phyloP scores from a whole-genome alignment of 257 asterid species.

The Verbena officinalis region DNA sequence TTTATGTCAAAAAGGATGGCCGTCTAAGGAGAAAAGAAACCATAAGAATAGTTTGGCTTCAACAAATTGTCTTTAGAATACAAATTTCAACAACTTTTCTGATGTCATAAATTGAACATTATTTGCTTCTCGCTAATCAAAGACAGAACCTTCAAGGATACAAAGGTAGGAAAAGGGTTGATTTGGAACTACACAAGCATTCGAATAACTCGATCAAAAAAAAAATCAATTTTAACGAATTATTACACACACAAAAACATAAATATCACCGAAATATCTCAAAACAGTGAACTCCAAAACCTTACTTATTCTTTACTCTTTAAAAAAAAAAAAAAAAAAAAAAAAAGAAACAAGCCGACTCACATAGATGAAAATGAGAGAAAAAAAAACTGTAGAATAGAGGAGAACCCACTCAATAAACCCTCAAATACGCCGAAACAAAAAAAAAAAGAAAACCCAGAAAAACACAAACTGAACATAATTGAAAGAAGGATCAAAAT shows the following conservation, averaged over 20 bases:
- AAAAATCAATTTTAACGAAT: neutral
- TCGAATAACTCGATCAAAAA: neutral
- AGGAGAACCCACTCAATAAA: neutral
- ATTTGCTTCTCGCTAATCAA: neutral
- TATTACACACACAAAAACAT: neutral
- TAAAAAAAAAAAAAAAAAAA: neutral
- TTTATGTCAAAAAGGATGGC: conserved; percentile 1
- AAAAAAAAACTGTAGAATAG: too few species aligned
- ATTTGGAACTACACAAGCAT: conserved; percentile 9
- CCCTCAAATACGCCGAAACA: neutral
- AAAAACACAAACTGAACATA: neutral
- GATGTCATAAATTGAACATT: neutral
- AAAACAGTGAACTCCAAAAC: conserved; percentile 12
- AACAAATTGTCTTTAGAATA: neutral
- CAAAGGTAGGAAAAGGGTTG: neutral
- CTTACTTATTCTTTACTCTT: neutral
- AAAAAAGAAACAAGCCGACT: neutral
- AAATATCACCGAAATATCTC: neutral
- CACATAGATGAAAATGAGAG: too few species aligned
- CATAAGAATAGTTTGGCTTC: neutral
- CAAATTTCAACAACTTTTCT: neutral
- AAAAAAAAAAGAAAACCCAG: neutral
- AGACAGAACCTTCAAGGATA: neutral
- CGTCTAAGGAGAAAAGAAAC: neutral
- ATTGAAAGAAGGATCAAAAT: neutral